Base-by-base conservation (phyloP, 257 asterid genomes). In the Nicotiana tabacum region DNA sequence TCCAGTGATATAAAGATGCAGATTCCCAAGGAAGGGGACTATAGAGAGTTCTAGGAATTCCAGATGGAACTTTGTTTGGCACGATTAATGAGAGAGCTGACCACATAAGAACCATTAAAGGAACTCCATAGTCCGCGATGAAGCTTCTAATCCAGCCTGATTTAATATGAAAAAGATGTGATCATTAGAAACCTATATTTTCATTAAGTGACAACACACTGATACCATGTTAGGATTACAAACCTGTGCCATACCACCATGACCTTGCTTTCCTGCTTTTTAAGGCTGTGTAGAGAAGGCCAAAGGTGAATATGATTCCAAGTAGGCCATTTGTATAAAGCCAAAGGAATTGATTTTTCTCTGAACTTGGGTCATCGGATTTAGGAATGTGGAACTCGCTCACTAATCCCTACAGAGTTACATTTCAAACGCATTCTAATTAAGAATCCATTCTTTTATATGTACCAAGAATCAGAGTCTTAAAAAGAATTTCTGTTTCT, bases 1-100 rank as follows among this genome's bases (percentile, higher is more conserved):
- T 82, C 84, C 84, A 82, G 58, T 82, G 76, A 16, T 66, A 32
- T 55, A 43, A 82, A 29, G 84, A 70, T 66, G 79, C 80, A 17
- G 84, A 74, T 29, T 57, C 76, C 84, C 84, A 82, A 5, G 84
- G 84, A 68, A 66, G 76, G 24, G 84, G 84, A 68, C 80, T 82
- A 35, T 48, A 68, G 39, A 82, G 79, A 3, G 62, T 51, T 82
- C 84, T 67, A 43, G 84, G 84, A 68, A 68, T 21, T 33, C 84
- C 84, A 17, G 66, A 60, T 6, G 84, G 84, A 82, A 82, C 84
- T 17, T 68, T 35, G 33, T 55, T 66, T 66, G 67, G 79, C 18
- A 74, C 27, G 12, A 68, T 33, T 68, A 66, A 55, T 66, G 60
- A 33, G 53, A 82, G 79, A 32, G 57, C 29, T 18, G 84, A 66